phyloP scores from a whole-genome alignment of 352 stramenopile genomes.

The Lagenidium giganteum region DNA sequence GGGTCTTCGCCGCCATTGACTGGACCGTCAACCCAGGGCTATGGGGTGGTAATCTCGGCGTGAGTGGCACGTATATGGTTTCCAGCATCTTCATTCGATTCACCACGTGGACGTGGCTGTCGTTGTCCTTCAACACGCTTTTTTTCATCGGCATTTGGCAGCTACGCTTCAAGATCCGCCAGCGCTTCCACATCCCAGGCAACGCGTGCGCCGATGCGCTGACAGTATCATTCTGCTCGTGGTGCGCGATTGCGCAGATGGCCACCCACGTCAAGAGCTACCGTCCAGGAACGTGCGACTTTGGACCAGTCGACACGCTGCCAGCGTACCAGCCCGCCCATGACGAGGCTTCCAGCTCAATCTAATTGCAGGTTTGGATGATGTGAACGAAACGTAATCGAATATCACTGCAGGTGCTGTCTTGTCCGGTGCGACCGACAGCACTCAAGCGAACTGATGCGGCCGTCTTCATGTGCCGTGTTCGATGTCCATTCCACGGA shows the following conservation, averaged over 20 bases:
- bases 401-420: too few relatives aligned
- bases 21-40: too few relatives aligned
- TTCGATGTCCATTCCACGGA: too few relatives aligned
- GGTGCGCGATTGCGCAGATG: conserved; percentile 42
- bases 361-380: too few relatives aligned
- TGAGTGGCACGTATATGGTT: background rate
- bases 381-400: too few relatives aligned
- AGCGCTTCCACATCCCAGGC: conserved; percentile 35
- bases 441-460: too few relatives aligned
- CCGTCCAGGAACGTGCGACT: conserved; percentile 31
- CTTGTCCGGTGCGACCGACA: too few relatives aligned
- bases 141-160: conserved; percentile 17
- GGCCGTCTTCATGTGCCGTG: too few relatives aligned
- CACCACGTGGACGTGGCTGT: too few relatives aligned
- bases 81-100: conserved; percentile 4
- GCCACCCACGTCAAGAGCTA: conserved; percentile 58
- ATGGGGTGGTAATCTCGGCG: conserved; percentile 4
- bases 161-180: conserved; percentile 29
- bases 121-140: too few relatives aligned
- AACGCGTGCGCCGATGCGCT: conserved; percentile 24
- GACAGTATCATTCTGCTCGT: conserved; percentile 30
- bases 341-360: too few relatives aligned
- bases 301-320: conserved; percentile 22
- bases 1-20: background rate
- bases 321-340: conserved; percentile 24